A percentile compares a stretch with the other conserved stretches of the same genome.
phyloP scores from a whole-genome alignment of 352 stramenopile species.

The Globisporangium mamillatum region DNA sequence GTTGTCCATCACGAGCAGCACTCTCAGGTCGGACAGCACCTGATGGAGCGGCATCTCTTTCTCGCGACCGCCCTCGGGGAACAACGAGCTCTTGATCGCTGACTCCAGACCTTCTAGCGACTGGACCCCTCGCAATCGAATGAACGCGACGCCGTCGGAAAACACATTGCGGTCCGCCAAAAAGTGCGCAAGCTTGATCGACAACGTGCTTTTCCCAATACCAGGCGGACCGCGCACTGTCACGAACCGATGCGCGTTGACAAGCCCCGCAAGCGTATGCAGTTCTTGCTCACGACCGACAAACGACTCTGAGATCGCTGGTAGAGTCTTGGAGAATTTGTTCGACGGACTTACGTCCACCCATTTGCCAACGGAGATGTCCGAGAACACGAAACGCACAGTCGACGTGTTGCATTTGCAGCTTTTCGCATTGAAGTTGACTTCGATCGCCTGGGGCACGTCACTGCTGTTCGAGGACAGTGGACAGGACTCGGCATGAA shows the following conservation, averaged over 20 bases:
- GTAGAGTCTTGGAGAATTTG: conserved; percentile 67
- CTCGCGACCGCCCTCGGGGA: conserved; percentile 56
- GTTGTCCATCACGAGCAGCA: conserved; percentile 79
- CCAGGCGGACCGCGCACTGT: conserved; percentile 68
- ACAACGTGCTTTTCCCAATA: conserved; percentile 78
- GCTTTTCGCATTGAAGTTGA: conserved; percentile 39
- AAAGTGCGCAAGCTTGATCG: conserved; percentile 71
- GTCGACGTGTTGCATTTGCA: conserved; percentile 56
- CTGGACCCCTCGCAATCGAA: conserved; percentile 63
- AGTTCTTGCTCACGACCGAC: conserved; percentile 74
- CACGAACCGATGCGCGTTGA: conserved; percentile 61
- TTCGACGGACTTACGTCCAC: conserved; percentile 71
- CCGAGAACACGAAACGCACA: conserved; percentile 63
- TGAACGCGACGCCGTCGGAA: conserved; percentile 70
- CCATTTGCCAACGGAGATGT: conserved; percentile 74
- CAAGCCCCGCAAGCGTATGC: conserved; percentile 58
- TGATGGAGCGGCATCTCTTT: conserved; percentile 65
- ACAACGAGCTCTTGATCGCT: conserved; percentile 63
- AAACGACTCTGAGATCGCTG: conserved; percentile 61
- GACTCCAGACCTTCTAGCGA: conserved; percentile 74
- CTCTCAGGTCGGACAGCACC: conserved; percentile 47
- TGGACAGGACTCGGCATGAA: conserved; percentile 54
- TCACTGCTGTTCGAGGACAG: conserved; percentile 21
- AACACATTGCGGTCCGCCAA: conserved; percentile 70
- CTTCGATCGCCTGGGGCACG: conserved; percentile 39